phyloP scores from a whole-genome alignment of 805 yeast species.

The Torulaspora delbrueckii region DNA sequence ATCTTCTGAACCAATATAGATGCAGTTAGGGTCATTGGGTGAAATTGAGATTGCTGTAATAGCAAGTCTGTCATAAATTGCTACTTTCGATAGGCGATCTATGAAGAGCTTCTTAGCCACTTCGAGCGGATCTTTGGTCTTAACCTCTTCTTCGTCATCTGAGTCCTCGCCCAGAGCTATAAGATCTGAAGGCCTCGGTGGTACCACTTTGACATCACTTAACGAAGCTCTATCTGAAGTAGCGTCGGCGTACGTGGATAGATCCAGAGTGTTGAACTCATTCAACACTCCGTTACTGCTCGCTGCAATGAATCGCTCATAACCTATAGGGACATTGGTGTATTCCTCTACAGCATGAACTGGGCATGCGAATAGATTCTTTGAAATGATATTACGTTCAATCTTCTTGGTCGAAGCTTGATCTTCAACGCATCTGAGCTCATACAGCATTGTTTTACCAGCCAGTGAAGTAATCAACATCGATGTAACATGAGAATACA shows the following conservation, averaged over 20 bases:
- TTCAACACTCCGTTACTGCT: constrained; percentile 20
- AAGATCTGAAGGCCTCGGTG: constrained; percentile 17
- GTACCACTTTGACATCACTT: constrained; percentile 10
- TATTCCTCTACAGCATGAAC: constrained; percentile 17
- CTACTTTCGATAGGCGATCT: constrained; percentile 12
- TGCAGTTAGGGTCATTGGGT: constrained; percentile 19
- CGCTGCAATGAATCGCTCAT: constrained; percentile 19
- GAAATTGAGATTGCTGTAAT: constrained; percentile 17
- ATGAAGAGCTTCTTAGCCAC: constrained; percentile 4
- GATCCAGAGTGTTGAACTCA: constrained; percentile 20
- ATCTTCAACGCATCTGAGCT: constrained; percentile 13
- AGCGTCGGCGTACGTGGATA: constrained; percentile 16
- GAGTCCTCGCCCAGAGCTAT: constrained; percentile 3
- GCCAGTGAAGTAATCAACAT: constrained; percentile 19
- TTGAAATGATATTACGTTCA: constrained; percentile 21
- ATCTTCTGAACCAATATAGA: constrained; percentile 26
- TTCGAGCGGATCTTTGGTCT: neutral
- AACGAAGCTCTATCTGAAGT: constrained; percentile 7
- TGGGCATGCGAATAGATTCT: constrained; percentile 20
- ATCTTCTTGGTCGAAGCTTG: constrained; percentile 2
- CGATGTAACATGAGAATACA: constrained; percentile 13
- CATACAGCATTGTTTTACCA: constrained; percentile 26
- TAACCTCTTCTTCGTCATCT: constrained; percentile 3
- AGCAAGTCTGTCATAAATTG: constrained; percentile 18
- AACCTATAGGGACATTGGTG: constrained; percentile 5